Base-by-base conservation (phyloP, 1,284 basidiomycete species). In the Sanghuangporus baumii region DNA sequence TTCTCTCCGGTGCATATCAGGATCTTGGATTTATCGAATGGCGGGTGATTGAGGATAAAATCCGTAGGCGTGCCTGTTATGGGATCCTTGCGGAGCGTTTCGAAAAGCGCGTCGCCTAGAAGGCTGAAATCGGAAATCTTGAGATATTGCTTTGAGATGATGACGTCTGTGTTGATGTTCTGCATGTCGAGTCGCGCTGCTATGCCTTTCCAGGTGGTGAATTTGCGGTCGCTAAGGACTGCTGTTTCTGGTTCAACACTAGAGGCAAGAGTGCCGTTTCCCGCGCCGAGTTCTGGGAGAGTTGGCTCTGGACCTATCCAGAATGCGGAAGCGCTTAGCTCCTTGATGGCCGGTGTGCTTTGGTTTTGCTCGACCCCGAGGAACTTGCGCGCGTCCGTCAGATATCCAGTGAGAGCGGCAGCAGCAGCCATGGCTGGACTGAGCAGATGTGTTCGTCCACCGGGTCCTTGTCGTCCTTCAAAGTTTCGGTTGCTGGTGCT, bases 401-500 rank as follows among this genome's bases (percentile, higher is more conserved):
- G 80, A 72, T 86, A 88, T 23, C 95, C 95, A 1, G 88, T 91
- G 66, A 98, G 83, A 6, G 96, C 95, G 18, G 95, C 95, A 0
- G 95, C 94, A 6, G 94, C 92, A 8, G 96, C 95, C 95, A 98
- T 97, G 8, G 94, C 96, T 38, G 95, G 95, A 71, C 91, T 94
- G 75, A 96, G 81, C 65, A 98, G 82, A 74, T 98, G 95, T 6
- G 95, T 98, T 48, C 95, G 86, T 36, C 95, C 95, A 68, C 94
- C 94, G 46, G 94, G 85, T 66, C 94, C 94, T 74, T 84, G 81
- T 46, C 82, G 89, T 57, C 96, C 95, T 76, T 98, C 95, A 71
- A 98, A 98, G 79, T 98, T 98, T 66, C 96, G 89, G 78, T 98
- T 98, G 72, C 94, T 96, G 47, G 96, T 98, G 70, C 92, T 95